Evolutionary conservation across 2,329 filamentous ascomycete genomes (phyloP).

Genomic region (Shiraia sp.): DNA sequence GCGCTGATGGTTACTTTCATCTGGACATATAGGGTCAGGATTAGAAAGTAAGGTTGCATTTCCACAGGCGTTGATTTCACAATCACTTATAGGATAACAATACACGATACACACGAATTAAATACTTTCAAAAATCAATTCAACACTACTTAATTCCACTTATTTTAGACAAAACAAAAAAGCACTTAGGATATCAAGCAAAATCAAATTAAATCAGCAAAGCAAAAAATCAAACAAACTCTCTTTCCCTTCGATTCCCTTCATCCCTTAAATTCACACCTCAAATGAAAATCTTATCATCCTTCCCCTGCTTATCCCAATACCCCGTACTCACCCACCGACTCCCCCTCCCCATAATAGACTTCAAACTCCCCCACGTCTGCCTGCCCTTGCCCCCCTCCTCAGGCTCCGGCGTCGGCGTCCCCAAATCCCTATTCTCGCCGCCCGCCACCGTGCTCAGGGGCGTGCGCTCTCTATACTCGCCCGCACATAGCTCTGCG

Average conservation of each 20-base stretch:
- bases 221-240: neutral
- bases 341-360: constrained; percentile 16
- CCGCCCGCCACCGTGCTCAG: constrained; percentile 11
- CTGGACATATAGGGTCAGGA: neutral
- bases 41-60: constrained; percentile 3
- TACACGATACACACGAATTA: neutral
- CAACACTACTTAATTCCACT: neutral
- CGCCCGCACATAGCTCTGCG: constrained; percentile 8
- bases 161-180: no score
- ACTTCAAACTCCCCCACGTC: constrained; percentile 32
- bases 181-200: neutral
- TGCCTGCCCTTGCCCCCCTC: constrained; percentile 21
- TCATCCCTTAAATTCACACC: constrained; percentile 7
- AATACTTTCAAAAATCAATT: neutral
- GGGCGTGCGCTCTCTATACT: constrained; percentile 15
- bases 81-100: neutral
- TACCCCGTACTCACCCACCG: constrained; percentile 13
- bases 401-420: constrained; percentile 11
- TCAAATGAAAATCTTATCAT: constrained; percentile 29
- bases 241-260: neutral
- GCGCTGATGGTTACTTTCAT: constrained; percentile 4
- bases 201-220: neutral
- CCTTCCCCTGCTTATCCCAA: constrained; percentile 16
- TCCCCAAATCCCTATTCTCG: constrained; percentile 7
- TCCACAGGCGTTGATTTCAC: neutral